phyloP scores from a whole-genome alignment of 1,284 basidiomycete species.

The Cerrena zonata region DNA sequence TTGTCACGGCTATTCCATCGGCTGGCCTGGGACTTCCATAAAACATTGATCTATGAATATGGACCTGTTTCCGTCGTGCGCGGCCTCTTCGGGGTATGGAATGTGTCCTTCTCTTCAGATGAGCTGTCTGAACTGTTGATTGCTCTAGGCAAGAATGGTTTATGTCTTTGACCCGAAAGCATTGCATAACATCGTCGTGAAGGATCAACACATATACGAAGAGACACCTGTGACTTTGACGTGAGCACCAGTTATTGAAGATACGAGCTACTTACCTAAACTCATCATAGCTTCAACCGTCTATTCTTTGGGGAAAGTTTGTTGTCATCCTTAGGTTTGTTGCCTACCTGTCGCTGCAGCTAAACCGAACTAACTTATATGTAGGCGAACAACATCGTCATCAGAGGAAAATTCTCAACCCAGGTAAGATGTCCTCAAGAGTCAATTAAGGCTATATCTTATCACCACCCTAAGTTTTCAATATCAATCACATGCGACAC shows the following conservation, averaged over 20 bases:
- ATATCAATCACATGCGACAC: conserved; percentile 8
- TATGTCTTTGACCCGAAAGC: conserved; percentile 29
- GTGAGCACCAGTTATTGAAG: conserved; percentile 10
- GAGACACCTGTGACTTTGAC: conserved; percentile 22
- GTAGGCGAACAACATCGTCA: conserved; percentile 5
- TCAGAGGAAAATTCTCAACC: conserved; percentile 8
- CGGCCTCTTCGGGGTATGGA: conserved; percentile 7
- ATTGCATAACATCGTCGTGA: conserved; percentile 35
- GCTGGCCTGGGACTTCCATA: conserved; percentile 8
- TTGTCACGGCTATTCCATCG: conserved; percentile 7
- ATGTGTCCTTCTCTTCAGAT: background rate
- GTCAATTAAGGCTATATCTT: background rate
- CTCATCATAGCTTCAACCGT: conserved; percentile 3
- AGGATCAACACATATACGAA: conserved; percentile 32
- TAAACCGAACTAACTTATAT: background rate
- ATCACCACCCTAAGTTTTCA: conserved; percentile 1
- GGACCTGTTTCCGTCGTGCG: conserved; percentile 7
- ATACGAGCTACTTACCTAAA: background rate
- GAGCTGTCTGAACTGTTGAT: background rate
- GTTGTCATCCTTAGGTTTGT: conserved; percentile 5
- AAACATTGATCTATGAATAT: conserved; percentile 4
- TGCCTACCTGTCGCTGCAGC: background rate
- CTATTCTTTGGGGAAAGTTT: conserved; percentile 8
- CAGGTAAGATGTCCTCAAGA: conserved; percentile 1
- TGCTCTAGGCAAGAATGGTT: conserved; percentile 8